Evolutionary conservation across 768 basidiomycete genomes (phyloP).

Genomic region (Boletus rubropictus): DNA sequence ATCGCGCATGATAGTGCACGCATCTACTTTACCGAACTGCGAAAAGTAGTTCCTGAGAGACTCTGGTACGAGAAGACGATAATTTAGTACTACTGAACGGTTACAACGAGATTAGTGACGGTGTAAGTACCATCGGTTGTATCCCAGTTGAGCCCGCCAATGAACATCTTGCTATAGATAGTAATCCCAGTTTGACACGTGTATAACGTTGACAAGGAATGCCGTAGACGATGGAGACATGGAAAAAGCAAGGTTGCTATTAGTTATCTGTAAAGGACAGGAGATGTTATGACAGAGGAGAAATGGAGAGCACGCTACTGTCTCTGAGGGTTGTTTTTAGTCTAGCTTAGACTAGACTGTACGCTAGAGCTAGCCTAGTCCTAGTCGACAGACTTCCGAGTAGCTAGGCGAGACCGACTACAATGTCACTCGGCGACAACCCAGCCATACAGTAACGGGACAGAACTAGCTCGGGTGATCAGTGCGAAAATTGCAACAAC

Average conservation of each 20-base stretch:
- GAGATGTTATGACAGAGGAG: slow-evolving; percentile 51
- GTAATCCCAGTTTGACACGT: slow-evolving; percentile 20
- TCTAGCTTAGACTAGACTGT: slow-evolving; percentile 77
- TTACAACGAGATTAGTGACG: slow-evolving; percentile 33
- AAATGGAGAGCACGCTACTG: slow-evolving; percentile 68
- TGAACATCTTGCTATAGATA: slow-evolving; percentile 95
- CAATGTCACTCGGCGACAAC: slow-evolving; percentile 29
- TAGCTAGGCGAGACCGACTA: slow-evolving; percentile 42
- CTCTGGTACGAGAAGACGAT: slow-evolving; percentile 42
- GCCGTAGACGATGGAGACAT: slow-evolving; percentile 26
- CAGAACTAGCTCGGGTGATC: slow-evolving; percentile 7
- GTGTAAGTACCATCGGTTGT: slow-evolving; percentile 88
- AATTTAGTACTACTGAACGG: slow-evolving; percentile 41
- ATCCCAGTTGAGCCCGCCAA: slow-evolving; percentile 99
- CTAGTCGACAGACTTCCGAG: slow-evolving; percentile 56
- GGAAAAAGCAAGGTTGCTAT: slow-evolving; percentile 57
- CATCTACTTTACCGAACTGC: slow-evolving; percentile 95
- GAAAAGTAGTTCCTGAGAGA: slow-evolving; percentile 81
- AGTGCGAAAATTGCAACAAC: slow-evolving; percentile 30
- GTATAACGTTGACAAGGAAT: slow-evolving; percentile 24
- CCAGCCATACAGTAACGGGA: slow-evolving; percentile 17
- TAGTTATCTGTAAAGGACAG: slow-evolving; percentile 74
- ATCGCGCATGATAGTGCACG: slow-evolving; percentile 99
- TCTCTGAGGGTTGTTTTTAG: slow-evolving; percentile 55
- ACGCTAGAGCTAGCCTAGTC: slow-evolving; percentile 73